These are phyloP conservation scores for Gossypium trilobum DNA, from an alignment of 441 rosid genomes.

Conservation along the genomic window DNA sequence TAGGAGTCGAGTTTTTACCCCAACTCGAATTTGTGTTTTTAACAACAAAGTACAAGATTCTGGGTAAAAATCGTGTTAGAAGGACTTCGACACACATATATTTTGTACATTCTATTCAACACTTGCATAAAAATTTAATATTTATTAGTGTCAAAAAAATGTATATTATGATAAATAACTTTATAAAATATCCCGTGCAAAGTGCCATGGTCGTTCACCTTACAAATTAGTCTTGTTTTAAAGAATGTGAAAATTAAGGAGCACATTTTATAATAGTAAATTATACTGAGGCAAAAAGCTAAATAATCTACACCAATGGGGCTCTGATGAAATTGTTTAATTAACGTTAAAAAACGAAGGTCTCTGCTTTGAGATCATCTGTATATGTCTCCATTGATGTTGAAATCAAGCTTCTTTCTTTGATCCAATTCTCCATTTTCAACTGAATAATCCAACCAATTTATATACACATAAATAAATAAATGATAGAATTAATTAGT, in stretches of 20 bases:
- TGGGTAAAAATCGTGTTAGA: too few species aligned
- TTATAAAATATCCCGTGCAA: too few species aligned
- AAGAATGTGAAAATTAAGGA: not conserved
- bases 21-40: too few species aligned
- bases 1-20: too few species aligned
- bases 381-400: not conserved
- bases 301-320: not conserved
- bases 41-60: too few species aligned
- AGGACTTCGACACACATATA: too few species aligned
- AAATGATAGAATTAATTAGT: slow-evolving; percentile 15
- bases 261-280: not conserved
- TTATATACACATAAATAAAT: not conserved
- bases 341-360: not conserved
- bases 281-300: not conserved
- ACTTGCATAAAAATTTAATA: too few species aligned
- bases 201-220: too few species aligned
- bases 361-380: not conserved
- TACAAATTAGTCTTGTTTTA: not conserved
- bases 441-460: not conserved
- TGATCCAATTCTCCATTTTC: not conserved
- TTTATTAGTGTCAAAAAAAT: too few species aligned
- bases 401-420: not conserved
- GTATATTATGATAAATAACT: too few species aligned
- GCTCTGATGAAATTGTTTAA: not conserved
- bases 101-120: too few species aligned